A percentile compares a stretch with the other conserved stretches of the same genome.
These are phyloP conservation scores for Cladophialophora immunda DNA, from an alignment of 2,329 filamentous ascomycete genomes.

Conservation along the genomic window DNA sequence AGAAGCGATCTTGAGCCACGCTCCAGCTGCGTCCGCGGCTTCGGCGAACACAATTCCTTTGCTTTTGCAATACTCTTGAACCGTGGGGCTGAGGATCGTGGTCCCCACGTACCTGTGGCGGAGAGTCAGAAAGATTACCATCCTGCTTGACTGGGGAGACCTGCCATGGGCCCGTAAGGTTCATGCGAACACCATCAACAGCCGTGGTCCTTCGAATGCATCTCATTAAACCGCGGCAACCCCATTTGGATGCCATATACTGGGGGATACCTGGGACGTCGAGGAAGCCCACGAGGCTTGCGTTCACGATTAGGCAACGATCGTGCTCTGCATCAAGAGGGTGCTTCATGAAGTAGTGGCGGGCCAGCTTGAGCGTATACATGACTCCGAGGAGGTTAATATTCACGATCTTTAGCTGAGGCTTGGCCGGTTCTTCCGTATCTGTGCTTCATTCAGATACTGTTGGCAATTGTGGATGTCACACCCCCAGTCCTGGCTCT, in stretches of 20 bases:
- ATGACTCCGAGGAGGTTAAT: slow-evolving; percentile 31
- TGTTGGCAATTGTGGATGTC: slow-evolving; percentile 48
- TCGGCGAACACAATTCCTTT: slow-evolving; percentile 26
- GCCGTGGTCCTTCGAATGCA: slow-evolving; percentile 43
- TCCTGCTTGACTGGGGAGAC: slow-evolving; percentile 23
- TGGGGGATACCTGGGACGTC: slow-evolving; percentile 45
- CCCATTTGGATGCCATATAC: slow-evolving; percentile 50
- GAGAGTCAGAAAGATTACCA: not conserved
- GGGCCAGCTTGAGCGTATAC: slow-evolving; percentile 33
- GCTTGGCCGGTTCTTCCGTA: slow-evolving; percentile 39
- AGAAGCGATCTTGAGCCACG: slow-evolving; percentile 19
- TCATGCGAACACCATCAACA: slow-evolving; percentile 51
- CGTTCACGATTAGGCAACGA: slow-evolving; percentile 44
- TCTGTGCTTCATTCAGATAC: slow-evolving; percentile 45
- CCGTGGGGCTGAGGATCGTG: slow-evolving; percentile 43
- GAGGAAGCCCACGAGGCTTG: slow-evolving; percentile 46
- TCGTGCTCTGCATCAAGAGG: slow-evolving; percentile 37
- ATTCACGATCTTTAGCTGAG: slow-evolving; percentile 46
- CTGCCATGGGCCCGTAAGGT: slow-evolving; percentile 49
- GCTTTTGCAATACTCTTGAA: slow-evolving; percentile 39
- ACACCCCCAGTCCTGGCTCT: slow-evolving; percentile 22
- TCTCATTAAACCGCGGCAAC: slow-evolving; percentile 49
- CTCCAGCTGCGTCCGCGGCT: slow-evolving; percentile 17
- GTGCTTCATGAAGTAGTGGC: slow-evolving; percentile 46
- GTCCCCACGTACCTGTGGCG: slow-evolving; percentile 45